Conservation (phyloP, 1,284 basidiomycete genomes). For the Trametes sp. region DNA sequence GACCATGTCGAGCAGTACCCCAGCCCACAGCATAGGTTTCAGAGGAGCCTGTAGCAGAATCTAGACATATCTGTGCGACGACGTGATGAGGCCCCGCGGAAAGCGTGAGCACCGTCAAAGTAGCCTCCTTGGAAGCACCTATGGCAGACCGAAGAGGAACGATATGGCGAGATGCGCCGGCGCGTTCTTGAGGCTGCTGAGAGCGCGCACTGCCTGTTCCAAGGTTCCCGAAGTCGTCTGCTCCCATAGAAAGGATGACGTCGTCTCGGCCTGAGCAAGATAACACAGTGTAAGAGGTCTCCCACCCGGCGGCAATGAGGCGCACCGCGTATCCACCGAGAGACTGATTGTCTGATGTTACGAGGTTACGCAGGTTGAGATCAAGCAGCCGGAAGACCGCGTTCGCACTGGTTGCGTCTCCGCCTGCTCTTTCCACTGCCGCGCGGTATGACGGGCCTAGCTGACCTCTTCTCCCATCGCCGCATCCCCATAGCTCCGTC, state of each 20-base stretch:
- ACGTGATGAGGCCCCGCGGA: constrained; percentile 78
- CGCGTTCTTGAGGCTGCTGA: neutral
- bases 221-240: constrained; percentile 84
- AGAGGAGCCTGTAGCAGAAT: constrained; percentile 34
- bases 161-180: constrained; percentile 38
- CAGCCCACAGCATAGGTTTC: constrained; percentile 68
- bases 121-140: constrained; percentile 34
- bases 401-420: constrained; percentile 26
- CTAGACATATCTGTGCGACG: constrained; percentile 52
- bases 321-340: constrained; percentile 48
- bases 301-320: constrained; percentile 76
- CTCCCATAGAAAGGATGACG: constrained; percentile 80
- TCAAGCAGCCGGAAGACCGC: constrained; percentile 58
- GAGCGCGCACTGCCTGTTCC: constrained; percentile 53
- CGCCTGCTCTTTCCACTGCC: constrained; percentile 13
- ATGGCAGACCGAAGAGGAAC: constrained; percentile 42
- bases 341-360: constrained; percentile 20
- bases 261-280: constrained; percentile 54
- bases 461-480: constrained; percentile 69
- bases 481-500: constrained; percentile 71
- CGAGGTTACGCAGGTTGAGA: constrained; percentile 45
- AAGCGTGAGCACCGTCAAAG: constrained; percentile 51
- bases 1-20: constrained; percentile 85
- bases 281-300: constrained; percentile 79
- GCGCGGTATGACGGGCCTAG: constrained; percentile 51